Base-by-base conservation (phyloP, 805 yeast genomes). In the Saccharomycopsis oosterbeekiorum region DNA sequence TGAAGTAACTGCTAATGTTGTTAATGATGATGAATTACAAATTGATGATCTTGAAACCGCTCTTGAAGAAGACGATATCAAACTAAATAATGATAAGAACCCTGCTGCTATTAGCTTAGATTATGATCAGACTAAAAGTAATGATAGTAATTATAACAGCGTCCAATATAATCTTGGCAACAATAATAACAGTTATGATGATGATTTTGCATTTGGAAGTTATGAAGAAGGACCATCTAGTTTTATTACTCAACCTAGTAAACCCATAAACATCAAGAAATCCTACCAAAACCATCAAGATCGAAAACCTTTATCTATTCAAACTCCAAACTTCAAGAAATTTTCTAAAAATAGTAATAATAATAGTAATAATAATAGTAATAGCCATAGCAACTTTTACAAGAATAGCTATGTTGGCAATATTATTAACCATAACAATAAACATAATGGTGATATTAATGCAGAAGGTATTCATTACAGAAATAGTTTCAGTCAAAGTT, bases 291-390 rank as follows among this genome's bases (percentile, higher is more conserved):
- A 66, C 66, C 56, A 67, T 70, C 55, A 72, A 67, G 61, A 65
- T 24, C 74, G 86, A 61, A 80, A 83, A 66, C 88, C 89, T 6
- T 78, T 85, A 64, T 86, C 83, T 24, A 83, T 84, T 60, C 88
- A 88, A 39, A 82, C 86, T 11, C 85, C 81, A 67, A 78, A 74
- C 59, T 47, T 47, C 53, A 47, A 47, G 21, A 57, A 59, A 37
- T 34, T 57, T 43, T 29, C 51, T 19, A 34, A 14, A 36, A 34
- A 15, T 34, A 29, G 6, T 6, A 4, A 29, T 29, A 55, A 67
- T 63, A 74, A 70, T 58, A 64, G 70, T 26, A 63, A 29, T 40
- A 62, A 63, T 39, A 74, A 70, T 58, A 64, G 70, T 26, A 63
- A 29, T 40, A 62, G 62, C 36, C 55, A 51, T 37, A 66, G 62